Evolutionary conservation across 1,139 yeast species (phyloP), one percentile per base, ranked within the genome.

Genomic region (Zhuliangozyma blackwelliae): DNA sequence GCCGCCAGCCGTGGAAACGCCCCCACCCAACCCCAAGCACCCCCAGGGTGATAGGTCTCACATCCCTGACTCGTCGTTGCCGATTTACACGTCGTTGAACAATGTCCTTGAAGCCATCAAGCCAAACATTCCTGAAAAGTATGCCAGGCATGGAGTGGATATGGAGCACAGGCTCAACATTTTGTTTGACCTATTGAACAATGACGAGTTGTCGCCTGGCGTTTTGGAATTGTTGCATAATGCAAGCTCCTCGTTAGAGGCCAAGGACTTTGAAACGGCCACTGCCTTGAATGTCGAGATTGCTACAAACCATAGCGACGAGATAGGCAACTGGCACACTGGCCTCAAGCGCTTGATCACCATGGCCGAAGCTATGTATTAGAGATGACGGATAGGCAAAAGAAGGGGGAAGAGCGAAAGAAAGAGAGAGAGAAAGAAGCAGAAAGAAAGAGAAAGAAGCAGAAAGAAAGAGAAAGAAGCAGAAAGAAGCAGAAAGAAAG

Each of bases 241-340:
- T 26, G 59, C 89, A 35, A 64, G 79, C 25, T 61, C 59, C 10
- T 65, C 79, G 1, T 62, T 94, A 48, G 66, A 66, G 16, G 61
- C 56, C 11, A 71, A 72, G 44, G 82, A 87, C 46, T 86, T 68
- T 55, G 61, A 62, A 10, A 65, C 67, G 10, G 97, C 97, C 2
- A 63, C 74, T 37, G 63, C 72, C 10, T 51, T 77, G 36, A 77
- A 77, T 46, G 61, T 72, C 33, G 78, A 80, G 37, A 74, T 92
- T 47, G 76, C 86, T 34, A 75, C 89, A 7, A 73, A 76, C 29
- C 75, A 77, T 49, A 75, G 82, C 34, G 79, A 76, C 31, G 96
- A 90, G 58, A 79, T 86, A 47, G 96, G 96, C 10, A 80, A 84
- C 50, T 92, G 98, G 98, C 79, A 87, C 66, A 79, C 87, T 21